Base-by-base conservation (phyloP, 495 filamentous ascomycete genomes). In the Penicillium turbatum region DNA sequence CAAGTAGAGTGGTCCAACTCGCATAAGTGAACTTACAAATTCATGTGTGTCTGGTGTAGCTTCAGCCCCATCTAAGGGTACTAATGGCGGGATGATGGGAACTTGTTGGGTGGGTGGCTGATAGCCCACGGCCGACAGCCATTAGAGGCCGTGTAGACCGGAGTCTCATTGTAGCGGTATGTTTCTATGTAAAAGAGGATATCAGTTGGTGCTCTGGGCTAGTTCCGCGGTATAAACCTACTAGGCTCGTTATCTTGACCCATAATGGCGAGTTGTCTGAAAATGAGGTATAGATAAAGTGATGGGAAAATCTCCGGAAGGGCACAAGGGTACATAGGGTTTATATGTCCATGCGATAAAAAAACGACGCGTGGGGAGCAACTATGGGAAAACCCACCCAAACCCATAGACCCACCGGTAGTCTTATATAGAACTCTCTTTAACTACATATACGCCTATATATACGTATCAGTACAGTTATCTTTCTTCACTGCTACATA, bases 121-220 rank as follows among this genome's bases (percentile, higher is more conserved):
- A 15, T 56, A 51, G 40, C 61, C 53, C 59, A 66, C 60, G 48
- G 71, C 65, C 38, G 60, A 60, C 39, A n/a, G n/a, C n/a, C n/a
- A n/a, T n/a, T n/a, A n/a, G n/a, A n/a, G n/a, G n/a, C n/a, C n/a
- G n/a, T n/a, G n/a, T n/a, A n/a, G n/a, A n/a, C n/a, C n/a, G n/a
- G n/a, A n/a, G n/a, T 77, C 63, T 83, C 78, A 44, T 73, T 69
- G 65, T 83, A 82, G 64, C 73, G 73, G 65, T 80, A 78, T 57
- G 79, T 82, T 51, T 59, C 67, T 70, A 26, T 5, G 34, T 7
- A 40, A 45, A 32, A 37, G 8, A 48, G 1, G 11, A 21, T 1
- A 32, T 48, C 29, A 48, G 45, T 16, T n/a, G n/a, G n/a, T 29
- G 32, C 8, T 36, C 13, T 19, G 13, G 19, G n/a, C 1, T 15